A percentile compares a stretch with the other conserved stretches of the same genome.
phyloP scores from a whole-genome alignment of 2,329 filamentous ascomycete species.

The Penicillium hordei region DNA sequence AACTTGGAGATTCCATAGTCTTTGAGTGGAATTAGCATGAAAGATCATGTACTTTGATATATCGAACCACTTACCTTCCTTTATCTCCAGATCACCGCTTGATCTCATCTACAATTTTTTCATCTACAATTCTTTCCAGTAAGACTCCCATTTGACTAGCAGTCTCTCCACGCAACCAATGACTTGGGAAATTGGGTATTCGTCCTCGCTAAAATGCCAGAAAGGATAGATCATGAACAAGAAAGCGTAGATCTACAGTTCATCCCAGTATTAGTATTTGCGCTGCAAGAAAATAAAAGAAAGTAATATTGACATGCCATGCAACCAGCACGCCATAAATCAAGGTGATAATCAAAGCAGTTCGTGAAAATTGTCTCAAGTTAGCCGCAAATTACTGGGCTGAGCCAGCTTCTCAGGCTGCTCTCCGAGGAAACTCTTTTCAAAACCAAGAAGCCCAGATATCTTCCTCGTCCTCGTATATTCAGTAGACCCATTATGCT shows the following conservation, averaged over 20 bases:
- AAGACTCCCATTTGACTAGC: slow-evolving; percentile 20
- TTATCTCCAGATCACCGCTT: slow-evolving; percentile 3
- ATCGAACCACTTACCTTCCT: neutral
- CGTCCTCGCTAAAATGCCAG: slow-evolving; percentile 18
- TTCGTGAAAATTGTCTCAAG: slow-evolving; percentile 34
- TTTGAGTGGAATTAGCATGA: slow-evolving; percentile 9
- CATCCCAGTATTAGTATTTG: neutral
- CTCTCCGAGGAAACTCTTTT: slow-evolving; percentile 17
- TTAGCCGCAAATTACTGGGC: slow-evolving; percentile 26
- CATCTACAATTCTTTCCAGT: slow-evolving; percentile 19
- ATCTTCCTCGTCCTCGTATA: slow-evolving; percentile 29
- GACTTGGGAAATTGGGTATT: slow-evolving; percentile 22
- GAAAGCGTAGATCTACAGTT: slow-evolving; percentile 23
- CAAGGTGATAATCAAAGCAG: slow-evolving; percentile 32
- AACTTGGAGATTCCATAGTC: slow-evolving; percentile 10
- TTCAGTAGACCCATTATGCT: slow-evolving; percentile 24
- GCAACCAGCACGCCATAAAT: slow-evolving; percentile 33
- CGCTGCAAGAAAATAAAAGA: neutral
- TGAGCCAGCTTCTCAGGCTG: slow-evolving; percentile 24
- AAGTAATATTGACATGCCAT: slow-evolving; percentile 16
- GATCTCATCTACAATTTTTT: slow-evolving; percentile 11
- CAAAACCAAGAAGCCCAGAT: slow-evolving; percentile 26
- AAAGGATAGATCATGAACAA: slow-evolving; percentile 21
- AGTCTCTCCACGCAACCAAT: slow-evolving; percentile 23
- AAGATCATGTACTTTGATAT: neutral